Base-by-base conservation (phyloP, 2,329 filamentous ascomycete species). In the Trichoderma gracile region DNA sequence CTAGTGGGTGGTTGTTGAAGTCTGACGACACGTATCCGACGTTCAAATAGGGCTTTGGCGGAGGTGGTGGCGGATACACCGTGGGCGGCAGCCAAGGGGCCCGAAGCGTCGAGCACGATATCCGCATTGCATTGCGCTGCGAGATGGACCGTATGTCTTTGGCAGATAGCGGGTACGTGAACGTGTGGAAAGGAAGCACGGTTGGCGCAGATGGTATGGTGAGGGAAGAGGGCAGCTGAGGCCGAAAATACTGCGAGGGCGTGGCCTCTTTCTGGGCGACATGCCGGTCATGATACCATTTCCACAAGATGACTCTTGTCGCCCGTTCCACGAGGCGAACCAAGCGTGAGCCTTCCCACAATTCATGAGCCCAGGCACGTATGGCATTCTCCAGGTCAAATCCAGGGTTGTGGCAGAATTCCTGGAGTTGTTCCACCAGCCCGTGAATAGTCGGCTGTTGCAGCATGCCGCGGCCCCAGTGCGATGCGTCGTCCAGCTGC, bases 1-100 rank as follows among this genome's bases (percentile, higher is more conserved):
- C 95, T 40, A 99, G 80, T 4, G 95, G 95, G 74, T 99, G 95
- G 71, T 99, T 99, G 74, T 99, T 99, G 78, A 99, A 99, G 77
- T 99, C 95, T 0, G 95, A 98, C 3, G 95, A 98, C 43, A 99
- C 88, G 75, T 99, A 99, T 53, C 95, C 95, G 66, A 99, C 87
- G 69, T 92, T 94, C n/a, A 99, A 82, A 68, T 89, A 86, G 0
- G 93, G 93, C 49, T 81, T 83, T 1, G 95, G 95, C 1, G 95
- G 93, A 2, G 86, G 77, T 0, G 95, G 95, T 2, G 95, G 95
- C n/a, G 86, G 86, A 71, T 91, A 97, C 0, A 98, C 91, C 0
- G 87, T 88, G 52, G 79, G 74, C 7, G 94, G 89, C 54, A 99
- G 84, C 95, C 95, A 99, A 5, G 93, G 86, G 2, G 93, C 87